phyloP scores from a whole-genome alignment of 495 filamentous ascomycete genomes.

The Hypoxylon crocopeplum region DNA sequence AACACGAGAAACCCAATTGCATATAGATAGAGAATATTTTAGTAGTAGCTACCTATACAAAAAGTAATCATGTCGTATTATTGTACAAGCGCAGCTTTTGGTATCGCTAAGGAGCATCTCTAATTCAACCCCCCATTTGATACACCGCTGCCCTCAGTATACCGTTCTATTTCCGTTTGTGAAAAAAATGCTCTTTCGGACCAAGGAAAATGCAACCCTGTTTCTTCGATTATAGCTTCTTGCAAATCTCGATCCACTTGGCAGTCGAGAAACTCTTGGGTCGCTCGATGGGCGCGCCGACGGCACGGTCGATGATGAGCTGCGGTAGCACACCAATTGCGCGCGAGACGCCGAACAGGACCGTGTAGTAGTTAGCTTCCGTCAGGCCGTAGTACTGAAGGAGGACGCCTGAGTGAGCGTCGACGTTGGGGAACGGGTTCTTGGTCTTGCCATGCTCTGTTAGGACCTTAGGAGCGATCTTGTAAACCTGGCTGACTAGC shows the following conservation, averaged over 20 bases:
- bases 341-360: constrained; percentile 97
- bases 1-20: neutral
- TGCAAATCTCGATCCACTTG: constrained; percentile 90
- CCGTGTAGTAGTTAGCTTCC: constrained; percentile 99
- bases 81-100: constrained; percentile 47
- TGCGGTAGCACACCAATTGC: constrained; percentile 98
- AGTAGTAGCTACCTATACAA: constrained; percentile 34
- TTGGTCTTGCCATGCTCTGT: constrained; percentile 99
- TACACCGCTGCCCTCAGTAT: constrained; percentile 37
- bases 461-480: constrained; percentile 96
- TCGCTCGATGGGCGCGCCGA: constrained; percentile 82
- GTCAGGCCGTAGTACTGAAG: constrained; percentile 99
- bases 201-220: constrained; percentile 37
- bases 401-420: constrained; percentile 91
- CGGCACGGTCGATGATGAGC: constrained; percentile 98
- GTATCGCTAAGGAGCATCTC: constrained; percentile 43
- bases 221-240: constrained; percentile 73
- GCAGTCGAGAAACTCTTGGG: constrained; percentile 98
- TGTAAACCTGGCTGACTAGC: constrained; percentile 98
- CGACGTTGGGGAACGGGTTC: constrained; percentile 66
- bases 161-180: constrained; percentile 45
- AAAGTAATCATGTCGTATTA: constrained; percentile 36
- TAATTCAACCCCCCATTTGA: constrained; percentile 40
- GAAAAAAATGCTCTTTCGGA: constrained; percentile 45
- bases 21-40: constrained; percentile 18